These are phyloP conservation scores for Phytopythium helicoides DNA, from an alignment of 352 stramenopile genomes.

Conservation along the genomic window DNA sequence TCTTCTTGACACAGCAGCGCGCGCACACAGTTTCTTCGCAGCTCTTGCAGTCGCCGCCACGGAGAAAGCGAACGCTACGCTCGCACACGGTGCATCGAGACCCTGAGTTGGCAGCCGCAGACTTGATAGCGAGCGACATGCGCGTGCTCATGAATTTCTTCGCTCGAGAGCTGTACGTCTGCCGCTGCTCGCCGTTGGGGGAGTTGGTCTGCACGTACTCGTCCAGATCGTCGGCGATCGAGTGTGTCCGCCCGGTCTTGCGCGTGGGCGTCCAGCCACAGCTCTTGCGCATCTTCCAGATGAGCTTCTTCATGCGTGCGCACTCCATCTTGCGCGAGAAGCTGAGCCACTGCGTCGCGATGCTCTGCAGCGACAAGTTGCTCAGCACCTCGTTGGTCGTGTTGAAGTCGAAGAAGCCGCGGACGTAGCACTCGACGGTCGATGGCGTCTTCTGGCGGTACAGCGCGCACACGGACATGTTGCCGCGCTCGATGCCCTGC, in stretches of 20 bases:
- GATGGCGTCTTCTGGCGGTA: constrained; percentile 12
- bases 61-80: constrained; percentile 4
- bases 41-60: constrained; percentile 14
- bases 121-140: not conserved
- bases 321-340: constrained; percentile 13
- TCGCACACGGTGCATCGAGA: constrained; percentile 4
- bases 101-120: not conserved
- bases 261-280: constrained; percentile 11
- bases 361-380: constrained; percentile 19
- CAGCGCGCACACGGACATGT: constrained; percentile 13
- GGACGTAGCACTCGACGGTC: constrained; percentile 21
- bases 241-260: constrained; percentile 20
- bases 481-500: constrained; percentile 12
- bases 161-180: not conserved
- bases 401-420: constrained; percentile 31
- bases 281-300: constrained; percentile 13
- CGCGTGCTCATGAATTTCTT: constrained; percentile 9
- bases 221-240: constrained; percentile 26
- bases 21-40: constrained; percentile 31
- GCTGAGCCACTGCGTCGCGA: constrained; percentile 9
- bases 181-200: not conserved
- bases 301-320: constrained; percentile 28
- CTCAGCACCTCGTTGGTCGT: constrained; percentile 16
- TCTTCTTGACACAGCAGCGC: constrained; percentile 33
- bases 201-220: constrained; percentile 12